Base-by-base conservation (phyloP, 1,284 basidiomycete species). In the Sporisorium graminicola region DNA sequence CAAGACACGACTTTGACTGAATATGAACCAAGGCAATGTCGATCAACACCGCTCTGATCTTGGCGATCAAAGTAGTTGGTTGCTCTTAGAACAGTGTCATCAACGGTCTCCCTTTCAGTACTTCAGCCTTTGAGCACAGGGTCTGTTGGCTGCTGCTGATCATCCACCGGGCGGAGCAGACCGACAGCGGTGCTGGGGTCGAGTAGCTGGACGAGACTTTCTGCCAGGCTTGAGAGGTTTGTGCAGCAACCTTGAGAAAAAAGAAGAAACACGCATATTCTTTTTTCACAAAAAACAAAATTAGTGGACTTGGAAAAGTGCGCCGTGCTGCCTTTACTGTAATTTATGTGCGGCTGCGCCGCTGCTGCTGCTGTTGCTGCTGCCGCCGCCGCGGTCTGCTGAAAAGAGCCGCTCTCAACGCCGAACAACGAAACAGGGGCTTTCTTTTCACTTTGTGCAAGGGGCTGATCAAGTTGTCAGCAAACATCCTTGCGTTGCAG, bases 11-110 rank as follows among this genome's bases (percentile, higher is more conserved):
- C 7, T 40, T 20, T 51, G 49, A n/a, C 10, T 6, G 29, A 31
- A 29, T 8, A 51, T 16, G 6, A 5, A 5, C 1, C 8, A 42
- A 10, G 40, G 29, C 27, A 43, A 27, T 27, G 54, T 57, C 54
- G 61, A 64, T 57, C 61, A 57, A 42, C 58, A 33, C 26, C 26
- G 3, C 27, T 31, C 29, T 31, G 29, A 31, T 31, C 29, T 31
- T 10, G 29, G 29, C 29, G 10, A 31, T 31, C 29, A 31, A n/a
- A n/a, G 5, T 37, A 8, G 33, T 29, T 54, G 35, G 42, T 37
- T 13, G 35, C 35, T 13, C 8, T 37, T 6, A 37, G n/a, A 37
- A 37, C 35, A 43, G 40, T 18, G 26, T 10, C 12, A 40, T 40
- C 37, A 40, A 18, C 18, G 16, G 8, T 2, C 37, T 40, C 18